A percentile compares a stretch with the other conserved stretches of the same genome.
These are phyloP conservation scores for Chamaecrista fasciculata DNA, from an alignment of 306 rosid species.

Conservation along the genomic window DNA sequence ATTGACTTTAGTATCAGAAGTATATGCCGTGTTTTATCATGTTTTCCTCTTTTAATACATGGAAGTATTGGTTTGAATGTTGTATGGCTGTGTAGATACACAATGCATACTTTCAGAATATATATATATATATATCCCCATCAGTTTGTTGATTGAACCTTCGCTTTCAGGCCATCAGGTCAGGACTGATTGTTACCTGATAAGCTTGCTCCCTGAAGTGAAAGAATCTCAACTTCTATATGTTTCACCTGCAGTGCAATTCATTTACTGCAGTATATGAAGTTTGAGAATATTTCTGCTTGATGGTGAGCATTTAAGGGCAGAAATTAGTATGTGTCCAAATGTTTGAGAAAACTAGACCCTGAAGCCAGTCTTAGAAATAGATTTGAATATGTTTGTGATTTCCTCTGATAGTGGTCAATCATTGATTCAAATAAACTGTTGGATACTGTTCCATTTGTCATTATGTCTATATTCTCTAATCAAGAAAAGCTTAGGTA, in stretches of 20 bases:
- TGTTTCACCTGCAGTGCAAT: background rate
- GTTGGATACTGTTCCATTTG: background rate
- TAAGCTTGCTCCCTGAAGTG: background rate
- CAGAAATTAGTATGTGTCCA: background rate
- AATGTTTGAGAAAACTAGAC: background rate
- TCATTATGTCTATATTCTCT: too few species aligned
- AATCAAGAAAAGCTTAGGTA: too few species aligned
- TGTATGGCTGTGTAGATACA: background rate
- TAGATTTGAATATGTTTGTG: background rate
- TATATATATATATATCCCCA: background rate
- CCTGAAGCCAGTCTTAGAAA: background rate
- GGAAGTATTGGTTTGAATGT: background rate
- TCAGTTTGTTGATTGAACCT: background rate
- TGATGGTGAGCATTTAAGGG: background rate
- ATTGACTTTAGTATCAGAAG: too few species aligned
- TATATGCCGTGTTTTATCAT: too few species aligned
- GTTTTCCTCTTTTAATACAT: background rate
- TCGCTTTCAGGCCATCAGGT: background rate
- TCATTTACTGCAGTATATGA: background rate
- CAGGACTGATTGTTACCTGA: background rate
- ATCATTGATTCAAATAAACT: background rate
- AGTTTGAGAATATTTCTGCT: background rate
- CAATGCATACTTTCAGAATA: background rate
- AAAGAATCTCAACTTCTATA: background rate
- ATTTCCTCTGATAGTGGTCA: background rate